Evolutionary conservation across 139 green algal species (phyloP).

Genomic region (Chlamydomonas applanata): DNA sequence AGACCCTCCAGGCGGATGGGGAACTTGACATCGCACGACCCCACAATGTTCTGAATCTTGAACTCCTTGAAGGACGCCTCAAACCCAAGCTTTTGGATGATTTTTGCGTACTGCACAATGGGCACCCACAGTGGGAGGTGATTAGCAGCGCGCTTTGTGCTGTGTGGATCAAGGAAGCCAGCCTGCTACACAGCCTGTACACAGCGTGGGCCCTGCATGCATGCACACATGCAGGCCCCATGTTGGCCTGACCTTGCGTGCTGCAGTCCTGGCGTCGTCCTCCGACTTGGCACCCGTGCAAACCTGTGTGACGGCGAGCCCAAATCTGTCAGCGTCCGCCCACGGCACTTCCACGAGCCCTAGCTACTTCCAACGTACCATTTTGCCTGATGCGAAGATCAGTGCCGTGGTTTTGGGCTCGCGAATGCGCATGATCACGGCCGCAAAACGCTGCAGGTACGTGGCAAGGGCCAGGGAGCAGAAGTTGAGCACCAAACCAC

Average conservation of each 20-base stretch:
- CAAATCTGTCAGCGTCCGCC: neutral
- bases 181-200: neutral
- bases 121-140: neutral
- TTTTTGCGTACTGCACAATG: conserved; percentile 84
- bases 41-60: conserved; percentile 99
- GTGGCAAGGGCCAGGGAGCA: neutral
- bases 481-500: neutral
- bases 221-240: neutral
- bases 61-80: conserved; percentile 83
- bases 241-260: conserved; percentile 20
- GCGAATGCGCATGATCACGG: conserved; percentile 98
- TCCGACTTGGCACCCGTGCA: conserved; percentile 91
- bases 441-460: conserved; percentile 91
- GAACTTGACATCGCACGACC: conserved; percentile 97
- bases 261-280: conserved; percentile 44
- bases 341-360: neutral
- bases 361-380: conserved; percentile 68
- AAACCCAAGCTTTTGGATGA: conserved; percentile 91
- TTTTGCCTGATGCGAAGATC: conserved; percentile 98
- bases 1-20: conserved; percentile 96
- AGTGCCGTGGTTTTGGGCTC: conserved; percentile 98
- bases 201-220: neutral
- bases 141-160: neutral
- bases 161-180: neutral
- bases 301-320: conserved; percentile 42